phyloP scores from a whole-genome alignment of 345 rosid species.

The Combretum micranthum region DNA sequence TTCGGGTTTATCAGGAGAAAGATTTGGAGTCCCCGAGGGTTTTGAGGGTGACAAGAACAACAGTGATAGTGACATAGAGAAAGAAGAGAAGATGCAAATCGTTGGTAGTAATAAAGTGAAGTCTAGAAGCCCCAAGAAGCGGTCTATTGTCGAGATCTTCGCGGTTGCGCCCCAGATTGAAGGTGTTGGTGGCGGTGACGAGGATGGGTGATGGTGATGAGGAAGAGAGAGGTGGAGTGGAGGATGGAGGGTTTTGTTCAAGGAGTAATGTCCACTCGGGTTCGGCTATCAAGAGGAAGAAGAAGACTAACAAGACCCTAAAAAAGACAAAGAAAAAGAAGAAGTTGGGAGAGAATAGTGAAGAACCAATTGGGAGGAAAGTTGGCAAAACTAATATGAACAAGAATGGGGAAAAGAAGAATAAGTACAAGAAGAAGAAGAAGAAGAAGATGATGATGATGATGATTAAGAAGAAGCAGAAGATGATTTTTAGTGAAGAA shows the following conservation, averaged over 20 bases:
- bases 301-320: too few species aligned
- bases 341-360: too few species aligned
- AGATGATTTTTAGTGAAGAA: constrained; percentile 12
- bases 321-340: too few species aligned
- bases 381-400: too few species aligned
- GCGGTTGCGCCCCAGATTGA: constrained; percentile 30
- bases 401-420: too few species aligned
- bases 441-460: constrained; percentile 20
- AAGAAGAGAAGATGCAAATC: constrained; percentile 13
- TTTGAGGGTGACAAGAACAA: constrained; percentile 2
- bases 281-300: too few species aligned
- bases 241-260: too few species aligned
- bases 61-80: constrained; percentile 3
- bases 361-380: too few species aligned
- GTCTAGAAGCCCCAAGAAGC: constrained; percentile 33
- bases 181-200: too few species aligned
- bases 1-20: neutral
- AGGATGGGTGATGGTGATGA: too few species aligned
- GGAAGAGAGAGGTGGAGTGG: too few species aligned
- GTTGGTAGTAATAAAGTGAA: constrained; percentile 14
- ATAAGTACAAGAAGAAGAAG: constrained; percentile 8
- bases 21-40: constrained; percentile 9
- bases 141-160: constrained; percentile 36
- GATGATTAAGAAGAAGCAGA: constrained; percentile 16
- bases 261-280: too few species aligned